These are phyloP conservation scores for Salvia rosmarinus DNA, from an alignment of 257 asterid species.

Conservation along the genomic window DNA sequence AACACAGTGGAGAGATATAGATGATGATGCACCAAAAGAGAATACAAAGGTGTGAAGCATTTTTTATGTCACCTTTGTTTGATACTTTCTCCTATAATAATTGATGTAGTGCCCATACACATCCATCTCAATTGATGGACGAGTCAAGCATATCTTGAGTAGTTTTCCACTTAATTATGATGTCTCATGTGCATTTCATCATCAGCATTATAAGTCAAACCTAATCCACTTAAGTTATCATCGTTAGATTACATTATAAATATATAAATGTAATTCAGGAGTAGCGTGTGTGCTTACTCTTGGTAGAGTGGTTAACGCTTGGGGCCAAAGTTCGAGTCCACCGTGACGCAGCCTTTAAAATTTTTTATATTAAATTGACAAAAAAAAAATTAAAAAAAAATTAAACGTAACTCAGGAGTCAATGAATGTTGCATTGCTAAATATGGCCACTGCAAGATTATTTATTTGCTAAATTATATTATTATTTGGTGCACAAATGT, in stretches of 20 bases:
- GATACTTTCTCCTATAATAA: conserved; percentile 41
- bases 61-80: conserved; percentile 39
- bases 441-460: too few relatives aligned
- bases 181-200: conserved; percentile 53
- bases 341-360: too few relatives aligned
- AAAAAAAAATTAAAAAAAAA: too few relatives aligned
- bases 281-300: too few relatives aligned
- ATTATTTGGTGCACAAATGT: neutral
- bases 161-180: conserved; percentile 45
- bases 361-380: too few relatives aligned
- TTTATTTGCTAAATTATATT: neutral
- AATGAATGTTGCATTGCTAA: too few relatives aligned
- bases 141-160: conserved; percentile 34
- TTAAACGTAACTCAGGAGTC: too few relatives aligned
- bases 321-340: too few relatives aligned
- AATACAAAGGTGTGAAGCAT: conserved; percentile 43
- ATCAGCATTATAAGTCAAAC: conserved; percentile 42
- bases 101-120: conserved; percentile 39
- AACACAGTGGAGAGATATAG: conserved; percentile 36
- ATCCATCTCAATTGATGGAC: conserved; percentile 36
- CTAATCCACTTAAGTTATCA: too few relatives aligned
- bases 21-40: conserved; percentile 45
- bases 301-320: too few relatives aligned
- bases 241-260: too few relatives aligned
- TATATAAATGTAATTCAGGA: too few relatives aligned